Evolutionary conservation across 2,329 filamentous ascomycete genomes (phyloP).

Genomic region (Botrytis fragariae): DNA sequence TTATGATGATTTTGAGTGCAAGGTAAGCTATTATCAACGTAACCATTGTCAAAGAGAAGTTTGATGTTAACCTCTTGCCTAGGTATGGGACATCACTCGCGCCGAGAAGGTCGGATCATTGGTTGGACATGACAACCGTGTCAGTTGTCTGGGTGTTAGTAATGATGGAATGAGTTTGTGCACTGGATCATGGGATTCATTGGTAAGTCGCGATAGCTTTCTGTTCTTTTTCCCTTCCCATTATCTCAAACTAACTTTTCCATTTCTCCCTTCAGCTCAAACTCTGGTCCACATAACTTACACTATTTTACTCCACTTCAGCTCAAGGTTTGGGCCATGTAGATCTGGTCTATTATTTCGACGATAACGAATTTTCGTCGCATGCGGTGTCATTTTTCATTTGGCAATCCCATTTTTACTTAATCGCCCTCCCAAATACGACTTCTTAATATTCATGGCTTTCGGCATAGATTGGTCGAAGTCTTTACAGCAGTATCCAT

Average conservation of each 20-base stretch:
- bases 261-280: slow-evolving; percentile 19
- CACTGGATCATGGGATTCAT: slow-evolving; percentile 98
- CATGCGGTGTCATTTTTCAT: slow-evolving; percentile 18
- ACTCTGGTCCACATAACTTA: slow-evolving; percentile 15
- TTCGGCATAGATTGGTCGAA: slow-evolving; percentile 48
- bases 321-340: slow-evolving; percentile 82
- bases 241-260: slow-evolving; percentile 3
- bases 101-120: slow-evolving; percentile 96
- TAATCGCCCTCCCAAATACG: slow-evolving; percentile 40
- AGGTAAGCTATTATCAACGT: slow-evolving; percentile 58
- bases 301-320: slow-evolving; percentile 40
- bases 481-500: slow-evolving; percentile 44
- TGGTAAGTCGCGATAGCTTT: slow-evolving; percentile 61
- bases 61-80: slow-evolving; percentile 21
- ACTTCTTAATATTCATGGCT: slow-evolving; percentile 43
- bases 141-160: slow-evolving; percentile 97
- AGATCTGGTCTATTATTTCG: slow-evolving; percentile 23
- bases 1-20: slow-evolving; percentile 99
- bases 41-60: background rate
- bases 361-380: slow-evolving; percentile 20
- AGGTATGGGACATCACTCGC: slow-evolving; percentile 98
- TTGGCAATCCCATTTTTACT: slow-evolving; percentile 38
- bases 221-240: background rate
- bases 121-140: slow-evolving; percentile 96
- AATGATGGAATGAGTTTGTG: slow-evolving; percentile 99